Evolutionary conservation across 1,284 basidiomycete species (phyloP).

Genomic region (Rhodotorula sp.): DNA sequence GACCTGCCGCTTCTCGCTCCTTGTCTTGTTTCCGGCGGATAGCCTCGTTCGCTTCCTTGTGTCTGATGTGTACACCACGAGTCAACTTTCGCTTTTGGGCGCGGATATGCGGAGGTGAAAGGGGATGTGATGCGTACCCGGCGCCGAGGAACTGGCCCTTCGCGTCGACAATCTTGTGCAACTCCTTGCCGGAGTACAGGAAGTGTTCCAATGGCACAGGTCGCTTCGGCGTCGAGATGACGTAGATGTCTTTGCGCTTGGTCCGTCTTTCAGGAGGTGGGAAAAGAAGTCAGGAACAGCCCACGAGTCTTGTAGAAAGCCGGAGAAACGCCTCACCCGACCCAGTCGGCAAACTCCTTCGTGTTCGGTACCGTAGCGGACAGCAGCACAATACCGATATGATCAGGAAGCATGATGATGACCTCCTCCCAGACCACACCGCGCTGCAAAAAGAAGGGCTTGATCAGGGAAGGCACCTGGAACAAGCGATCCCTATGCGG

Average conservation of each 20-base stretch:
- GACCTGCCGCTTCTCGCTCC: conserved; percentile 88
- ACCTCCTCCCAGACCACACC: conserved; percentile 99
- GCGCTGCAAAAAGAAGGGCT: conserved; percentile 58
- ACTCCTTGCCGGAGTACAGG: conserved; percentile 86
- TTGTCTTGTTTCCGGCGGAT: conserved; percentile 94
- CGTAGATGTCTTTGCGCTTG: conserved; percentile 99
- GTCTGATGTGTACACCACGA: conserved; percentile 55
- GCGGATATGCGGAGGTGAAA: conserved; percentile 4
- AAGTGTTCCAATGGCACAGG: conserved; percentile 98
- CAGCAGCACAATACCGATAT: conserved; percentile 92
- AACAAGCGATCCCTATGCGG: neutral
- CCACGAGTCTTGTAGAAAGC: neutral
- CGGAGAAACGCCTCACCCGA: conserved; percentile 66
- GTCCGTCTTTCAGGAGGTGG: conserved; percentile 67
- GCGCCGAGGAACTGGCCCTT: conserved; percentile 71
- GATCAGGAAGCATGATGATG: conserved; percentile 97
- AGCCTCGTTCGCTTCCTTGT: conserved; percentile 85
- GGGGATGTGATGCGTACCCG: conserved; percentile 58
- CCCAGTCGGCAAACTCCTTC: conserved; percentile 98
- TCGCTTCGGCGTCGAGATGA: conserved; percentile 93
- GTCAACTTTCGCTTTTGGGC: neutral
- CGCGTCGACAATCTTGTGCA: conserved; percentile 89
- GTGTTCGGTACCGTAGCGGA: conserved; percentile 99
- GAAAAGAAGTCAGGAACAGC: neutral
- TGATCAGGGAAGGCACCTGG: neutral